Percentiles rank a stretch among this genome's conserved stretches.
Evolutionary conservation across 2,329 filamentous ascomycete species (phyloP).

Genomic region (Teratosphaeria destructans): DNA sequence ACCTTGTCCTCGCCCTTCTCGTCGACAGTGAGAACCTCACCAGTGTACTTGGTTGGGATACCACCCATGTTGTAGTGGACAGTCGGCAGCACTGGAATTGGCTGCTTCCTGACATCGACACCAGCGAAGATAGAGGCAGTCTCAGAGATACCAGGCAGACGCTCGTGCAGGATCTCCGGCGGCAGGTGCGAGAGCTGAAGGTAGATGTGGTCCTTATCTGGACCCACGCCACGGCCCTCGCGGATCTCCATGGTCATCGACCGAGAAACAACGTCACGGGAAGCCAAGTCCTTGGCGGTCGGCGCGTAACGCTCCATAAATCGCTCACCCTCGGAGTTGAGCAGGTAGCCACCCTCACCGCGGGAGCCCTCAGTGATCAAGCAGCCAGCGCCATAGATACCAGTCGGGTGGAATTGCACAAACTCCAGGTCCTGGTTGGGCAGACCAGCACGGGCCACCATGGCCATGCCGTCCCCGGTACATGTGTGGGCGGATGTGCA

Average conservation of each 20-base stretch:
- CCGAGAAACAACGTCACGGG: conserved; percentile 89
- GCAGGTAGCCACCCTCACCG: conserved; percentile 94
- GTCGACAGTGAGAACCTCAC: conserved; percentile 86
- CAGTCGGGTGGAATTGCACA: conserved; percentile 97
- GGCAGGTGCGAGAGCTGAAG: conserved; percentile 94
- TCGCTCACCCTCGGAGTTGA: conserved; percentile 95
- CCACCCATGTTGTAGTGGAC: conserved; percentile 99
- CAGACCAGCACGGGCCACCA: conserved; percentile 94
- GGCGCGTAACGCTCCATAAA: conserved; percentile 99
- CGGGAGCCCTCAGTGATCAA: conserved; percentile 96
- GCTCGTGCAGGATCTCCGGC: conserved; percentile 83
- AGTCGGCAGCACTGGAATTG: conserved; percentile 89
- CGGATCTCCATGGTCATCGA: conserved; percentile 99
- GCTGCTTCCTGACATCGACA: conserved; percentile 93
- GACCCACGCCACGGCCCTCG: conserved; percentile 90
- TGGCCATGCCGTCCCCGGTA: conserved; percentile 98
- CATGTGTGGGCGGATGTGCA: conserved; percentile 98
- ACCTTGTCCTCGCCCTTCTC: conserved; percentile 80
- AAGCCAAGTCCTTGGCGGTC: conserved; percentile 94
- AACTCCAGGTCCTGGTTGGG: conserved; percentile 99
- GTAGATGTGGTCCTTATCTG: conserved; percentile 97
- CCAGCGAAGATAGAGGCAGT: conserved; percentile 95
- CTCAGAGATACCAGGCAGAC: conserved; percentile 96
- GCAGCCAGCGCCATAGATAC: conserved; percentile 97
- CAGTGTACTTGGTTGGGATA: conserved; percentile 94